phyloP scores from a whole-genome alignment of 169 alveolate genomes.

The Perkinsus marinus region DNA sequence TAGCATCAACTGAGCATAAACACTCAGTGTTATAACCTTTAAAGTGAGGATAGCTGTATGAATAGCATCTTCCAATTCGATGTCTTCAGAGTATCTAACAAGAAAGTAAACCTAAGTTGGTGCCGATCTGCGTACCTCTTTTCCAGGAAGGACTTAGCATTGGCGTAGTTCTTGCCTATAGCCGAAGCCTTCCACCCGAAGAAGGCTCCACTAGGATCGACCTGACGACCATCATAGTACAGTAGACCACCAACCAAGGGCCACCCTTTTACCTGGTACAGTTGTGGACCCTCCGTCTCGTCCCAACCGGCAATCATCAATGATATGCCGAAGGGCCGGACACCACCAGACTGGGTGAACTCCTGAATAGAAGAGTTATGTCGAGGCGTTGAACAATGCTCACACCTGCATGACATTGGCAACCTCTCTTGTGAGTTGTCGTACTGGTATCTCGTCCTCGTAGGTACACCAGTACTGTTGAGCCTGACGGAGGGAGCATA shows the following conservation, averaged over 20 bases:
- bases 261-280: constrained; percentile 39
- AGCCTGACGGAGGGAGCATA: constrained; percentile 32
- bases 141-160: constrained; percentile 90
- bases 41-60: constrained; percentile 80
- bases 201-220: constrained; percentile 98
- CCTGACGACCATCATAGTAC: too few relatives aligned
- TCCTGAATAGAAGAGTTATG: constrained; percentile 50
- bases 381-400: background rate
- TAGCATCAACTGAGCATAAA: background rate
- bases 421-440: constrained; percentile 79
- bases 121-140: constrained; percentile 50
- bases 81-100: constrained; percentile 65
- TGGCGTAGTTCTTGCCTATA: constrained; percentile 85
- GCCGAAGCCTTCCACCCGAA: constrained; percentile 97
- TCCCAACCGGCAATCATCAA: constrained; percentile 82
- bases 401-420: constrained; percentile 74
- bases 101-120: background rate
- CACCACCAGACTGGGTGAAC: constrained; percentile 98
- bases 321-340: constrained; percentile 97
- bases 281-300: constrained; percentile 72
- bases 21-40: constrained; percentile 35
- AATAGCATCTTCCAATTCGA: constrained; percentile 88
- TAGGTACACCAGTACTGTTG: constrained; percentile 69
- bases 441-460: constrained; percentile 83
- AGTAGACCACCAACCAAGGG: too few relatives aligned